phyloP scores from a whole-genome alignment of 345 rosid genomes.

The Laguncularia racemosa region DNA sequence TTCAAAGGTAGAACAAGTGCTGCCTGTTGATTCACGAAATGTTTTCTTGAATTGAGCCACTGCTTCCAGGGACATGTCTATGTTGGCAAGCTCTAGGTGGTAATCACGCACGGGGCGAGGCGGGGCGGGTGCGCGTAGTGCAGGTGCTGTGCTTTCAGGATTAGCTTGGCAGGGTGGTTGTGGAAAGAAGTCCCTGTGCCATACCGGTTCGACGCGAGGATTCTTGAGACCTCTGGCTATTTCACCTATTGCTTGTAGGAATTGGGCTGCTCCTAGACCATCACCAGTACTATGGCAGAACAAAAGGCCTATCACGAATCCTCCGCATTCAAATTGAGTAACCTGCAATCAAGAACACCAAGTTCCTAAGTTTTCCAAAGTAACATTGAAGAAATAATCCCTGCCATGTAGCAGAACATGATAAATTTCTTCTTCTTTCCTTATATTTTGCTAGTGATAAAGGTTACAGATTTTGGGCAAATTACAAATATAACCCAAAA shows the following conservation, averaged over 20 bases:
- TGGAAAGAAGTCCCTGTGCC: constrained; percentile 43
- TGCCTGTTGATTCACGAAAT: constrained; percentile 25
- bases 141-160: background rate
- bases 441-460: too few relatives aligned
- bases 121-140: background rate
- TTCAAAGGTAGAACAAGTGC: constrained; percentile 49
- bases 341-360: constrained; percentile 25
- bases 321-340: constrained; percentile 57
- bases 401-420: too few relatives aligned
- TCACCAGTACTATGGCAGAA: constrained; percentile 53
- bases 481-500: too few relatives aligned
- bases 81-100: constrained; percentile 34
- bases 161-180: constrained; percentile 7
- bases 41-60: constrained; percentile 30
- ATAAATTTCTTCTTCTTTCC: too few relatives aligned
- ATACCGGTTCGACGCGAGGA: constrained; percentile 32
- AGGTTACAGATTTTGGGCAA: too few relatives aligned
- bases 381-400: too few relatives aligned
- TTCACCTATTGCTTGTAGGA: constrained; percentile 53
- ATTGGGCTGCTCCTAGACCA: constrained; percentile 67
- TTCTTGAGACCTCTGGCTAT: constrained; percentile 33
- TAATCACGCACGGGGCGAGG: constrained; percentile 34
- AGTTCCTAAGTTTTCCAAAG: too few relatives aligned
- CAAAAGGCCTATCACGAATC: constrained; percentile 54
- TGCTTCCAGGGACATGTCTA: constrained; percentile 46